Evolutionary conservation across 345 rosid species (phyloP).

Genomic region (Camelina hispida): DNA sequence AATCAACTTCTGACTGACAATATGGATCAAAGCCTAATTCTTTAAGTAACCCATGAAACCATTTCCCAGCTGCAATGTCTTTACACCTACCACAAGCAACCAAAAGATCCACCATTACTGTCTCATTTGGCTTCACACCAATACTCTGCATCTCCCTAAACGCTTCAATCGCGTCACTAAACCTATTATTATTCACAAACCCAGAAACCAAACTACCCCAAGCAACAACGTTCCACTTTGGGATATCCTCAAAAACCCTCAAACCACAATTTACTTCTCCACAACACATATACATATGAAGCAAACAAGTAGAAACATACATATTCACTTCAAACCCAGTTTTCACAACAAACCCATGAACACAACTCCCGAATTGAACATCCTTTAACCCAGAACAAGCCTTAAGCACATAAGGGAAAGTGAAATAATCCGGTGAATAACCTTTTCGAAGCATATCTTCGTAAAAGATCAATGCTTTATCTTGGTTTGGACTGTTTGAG

Average conservation of each 20-base stretch:
- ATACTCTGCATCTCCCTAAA: constrained; percentile 39
- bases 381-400: constrained; percentile 39
- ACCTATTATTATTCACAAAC: constrained; percentile 39
- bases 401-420: constrained; percentile 46
- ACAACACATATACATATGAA: constrained; percentile 47
- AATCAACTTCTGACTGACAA: neutral
- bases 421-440: constrained; percentile 38
- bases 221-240: constrained; percentile 47
- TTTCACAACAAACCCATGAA: constrained; percentile 45
- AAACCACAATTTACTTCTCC: constrained; percentile 38
- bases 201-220: constrained; percentile 52
- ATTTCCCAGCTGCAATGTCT: constrained; percentile 41
- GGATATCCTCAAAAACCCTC: constrained; percentile 44
- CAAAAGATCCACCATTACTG: constrained; percentile 43
- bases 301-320: constrained; percentile 49
- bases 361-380: constrained; percentile 32
- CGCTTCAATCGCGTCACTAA: constrained; percentile 33
- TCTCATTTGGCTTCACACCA: constrained; percentile 47
- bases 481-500: constrained; percentile 34
- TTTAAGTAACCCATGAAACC: constrained; percentile 40
- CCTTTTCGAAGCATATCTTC: constrained; percentile 46
- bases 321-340: constrained; percentile 47
- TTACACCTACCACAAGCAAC: constrained; percentile 45
- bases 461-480: constrained; percentile 38
- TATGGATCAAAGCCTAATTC: constrained; percentile 44